These are phyloP conservation scores for Trichoderma sp. DNA, from an alignment of 2,329 filamentous ascomycete genomes.

Conservation along the genomic window DNA sequence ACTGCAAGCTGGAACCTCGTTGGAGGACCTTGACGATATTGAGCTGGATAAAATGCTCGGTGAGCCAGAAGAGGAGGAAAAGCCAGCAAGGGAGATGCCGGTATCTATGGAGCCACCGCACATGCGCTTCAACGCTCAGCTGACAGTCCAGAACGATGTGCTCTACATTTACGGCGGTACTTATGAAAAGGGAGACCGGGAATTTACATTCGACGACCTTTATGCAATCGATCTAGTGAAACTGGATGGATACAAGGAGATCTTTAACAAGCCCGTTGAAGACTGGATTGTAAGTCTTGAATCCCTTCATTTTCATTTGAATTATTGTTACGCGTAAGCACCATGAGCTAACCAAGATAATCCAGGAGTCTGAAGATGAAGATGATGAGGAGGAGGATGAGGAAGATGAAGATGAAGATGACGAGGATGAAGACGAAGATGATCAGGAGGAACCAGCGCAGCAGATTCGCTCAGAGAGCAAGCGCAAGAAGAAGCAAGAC, in stretches of 20 bases:
- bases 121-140: constrained; percentile 82
- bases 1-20: constrained; percentile 69
- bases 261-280: constrained; percentile 78
- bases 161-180: constrained; percentile 95
- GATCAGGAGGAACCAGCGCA: constrained; percentile 50
- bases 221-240: constrained; percentile 93
- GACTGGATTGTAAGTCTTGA: constrained; percentile 68
- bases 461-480: constrained; percentile 49
- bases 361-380: constrained; percentile 56
- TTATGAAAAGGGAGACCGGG: constrained; percentile 89
- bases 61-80: constrained; percentile 53
- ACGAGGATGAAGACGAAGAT: constrained; percentile 53
- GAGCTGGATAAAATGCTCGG: constrained; percentile 50
- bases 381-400: constrained; percentile 55
- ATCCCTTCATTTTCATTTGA: neutral
- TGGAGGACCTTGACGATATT: constrained; percentile 51
- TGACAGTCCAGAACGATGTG: constrained; percentile 87
- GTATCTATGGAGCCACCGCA: constrained; percentile 83
- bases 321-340: neutral
- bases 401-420: constrained; percentile 59
- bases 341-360: neutral
- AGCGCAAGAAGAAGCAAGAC: constrained; percentile 54
- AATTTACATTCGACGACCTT: constrained; percentile 94
- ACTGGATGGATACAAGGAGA: constrained; percentile 87
- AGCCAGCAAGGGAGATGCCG: constrained; percentile 59